These are phyloP conservation scores for Phytophthora macrochlamydospora DNA, from an alignment of 352 stramenopile genomes.

Conservation along the genomic window DNA sequence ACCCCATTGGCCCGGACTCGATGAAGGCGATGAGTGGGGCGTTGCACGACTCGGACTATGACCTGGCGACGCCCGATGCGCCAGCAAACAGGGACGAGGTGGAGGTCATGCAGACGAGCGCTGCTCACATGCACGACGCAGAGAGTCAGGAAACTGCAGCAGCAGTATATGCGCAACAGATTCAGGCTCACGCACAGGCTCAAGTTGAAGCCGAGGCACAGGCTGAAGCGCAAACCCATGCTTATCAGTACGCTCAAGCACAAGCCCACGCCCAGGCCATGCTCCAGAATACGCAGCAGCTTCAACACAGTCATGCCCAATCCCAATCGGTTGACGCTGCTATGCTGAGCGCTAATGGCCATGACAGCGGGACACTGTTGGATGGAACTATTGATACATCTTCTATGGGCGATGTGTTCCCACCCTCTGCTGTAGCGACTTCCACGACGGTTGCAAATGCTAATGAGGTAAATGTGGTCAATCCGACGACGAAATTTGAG, in stretches of 20 bases:
- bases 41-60: slow-evolving; percentile 69
- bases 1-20: slow-evolving; percentile 70
- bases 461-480: slow-evolving; percentile 7
- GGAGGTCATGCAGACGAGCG: slow-evolving; percentile 4
- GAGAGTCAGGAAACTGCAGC: slow-evolving; percentile 13
- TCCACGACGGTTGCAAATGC: slow-evolving; percentile 11
- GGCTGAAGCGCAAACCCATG: slow-evolving; percentile 43
- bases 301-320: slow-evolving; percentile 26
- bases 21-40: slow-evolving; percentile 53
- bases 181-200: slow-evolving; percentile 38
- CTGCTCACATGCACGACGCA: slow-evolving; percentile 25
- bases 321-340: slow-evolving; percentile 34
- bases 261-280: slow-evolving; percentile 26
- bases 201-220: slow-evolving; percentile 38
- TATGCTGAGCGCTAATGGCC: slow-evolving; percentile 45
- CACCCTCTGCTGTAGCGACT: slow-evolving; percentile 30
- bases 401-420: slow-evolving; percentile 50
- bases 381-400: slow-evolving; percentile 54
- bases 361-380: slow-evolving; percentile 61
- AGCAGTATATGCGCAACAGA: slow-evolving; percentile 29
- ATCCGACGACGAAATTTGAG: slow-evolving; percentile 43
- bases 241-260: slow-evolving; percentile 36
- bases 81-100: slow-evolving; percentile 2
- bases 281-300: slow-evolving; percentile 24
- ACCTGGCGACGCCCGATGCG: slow-evolving; percentile 28